Evolutionary conservation across 2,329 filamentous ascomycete genomes (phyloP).

Genomic region (Fusarium equiseti): DNA sequence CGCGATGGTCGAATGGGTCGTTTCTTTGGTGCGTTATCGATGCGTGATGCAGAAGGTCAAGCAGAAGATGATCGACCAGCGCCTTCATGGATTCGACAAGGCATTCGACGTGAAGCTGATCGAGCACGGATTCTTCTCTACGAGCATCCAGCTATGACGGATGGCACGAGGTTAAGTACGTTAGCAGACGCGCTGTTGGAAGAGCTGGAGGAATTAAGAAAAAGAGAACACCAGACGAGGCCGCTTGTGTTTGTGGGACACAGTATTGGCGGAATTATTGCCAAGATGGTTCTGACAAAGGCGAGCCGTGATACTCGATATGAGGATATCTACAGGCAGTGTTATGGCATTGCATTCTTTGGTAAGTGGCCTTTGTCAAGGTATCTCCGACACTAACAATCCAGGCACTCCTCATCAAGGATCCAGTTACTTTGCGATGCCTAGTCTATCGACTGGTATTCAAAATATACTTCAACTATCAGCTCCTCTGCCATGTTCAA

Average conservation of each 20-base stretch:
- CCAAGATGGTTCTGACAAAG: constrained; percentile 67
- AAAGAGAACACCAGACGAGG: constrained; percentile 54
- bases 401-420: constrained; percentile 71
- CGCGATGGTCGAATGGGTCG: constrained; percentile 62
- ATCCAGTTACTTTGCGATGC: constrained; percentile 72
- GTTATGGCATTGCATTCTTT: constrained; percentile 72
- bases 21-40: constrained; percentile 59
- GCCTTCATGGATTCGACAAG: constrained; percentile 66
- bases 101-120: constrained; percentile 61
- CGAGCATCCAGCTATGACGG: constrained; percentile 58
- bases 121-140: constrained; percentile 65
- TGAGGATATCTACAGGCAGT: constrained; percentile 64
- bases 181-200: constrained; percentile 62
- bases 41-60: constrained; percentile 53
- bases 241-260: constrained; percentile 72
- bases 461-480: constrained; percentile 64
- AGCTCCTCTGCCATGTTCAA: constrained; percentile 61
- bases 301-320: constrained; percentile 56
- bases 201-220: constrained; percentile 55
- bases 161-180: constrained; percentile 56
- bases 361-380: constrained; percentile 54
- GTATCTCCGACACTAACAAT: neutral
- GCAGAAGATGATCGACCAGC: constrained; percentile 39
- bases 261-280: constrained; percentile 70
- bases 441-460: constrained; percentile 66